phyloP scores from a whole-genome alignment of 2,329 filamentous ascomycete genomes.

The Stachybotrys elegans region DNA sequence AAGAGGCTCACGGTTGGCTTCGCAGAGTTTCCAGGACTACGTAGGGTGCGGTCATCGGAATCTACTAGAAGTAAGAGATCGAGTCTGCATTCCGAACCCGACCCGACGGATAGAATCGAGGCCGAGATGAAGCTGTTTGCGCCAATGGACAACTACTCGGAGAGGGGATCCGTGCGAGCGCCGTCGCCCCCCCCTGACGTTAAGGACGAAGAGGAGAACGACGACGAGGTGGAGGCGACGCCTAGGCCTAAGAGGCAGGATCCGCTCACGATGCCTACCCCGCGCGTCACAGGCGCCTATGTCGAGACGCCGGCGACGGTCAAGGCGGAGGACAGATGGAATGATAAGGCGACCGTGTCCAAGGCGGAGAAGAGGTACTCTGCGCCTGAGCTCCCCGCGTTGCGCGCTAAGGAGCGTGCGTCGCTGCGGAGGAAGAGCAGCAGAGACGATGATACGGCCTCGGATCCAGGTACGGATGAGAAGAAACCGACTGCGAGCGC shows the following conservation, averaged over 20 bases:
- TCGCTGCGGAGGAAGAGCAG: conserved; percentile 17
- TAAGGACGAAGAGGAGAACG: conserved; percentile 27
- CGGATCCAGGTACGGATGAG: conserved; percentile 24
- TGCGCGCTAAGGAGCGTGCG: conserved; percentile 19
- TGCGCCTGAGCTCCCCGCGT: conserved; percentile 12
- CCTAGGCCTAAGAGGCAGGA: conserved; percentile 41
- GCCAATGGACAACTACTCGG: conserved; percentile 48
- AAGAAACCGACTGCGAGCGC: conserved; percentile 15
- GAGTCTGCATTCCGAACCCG: conserved; percentile 45
- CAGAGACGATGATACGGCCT: conserved; percentile 23
- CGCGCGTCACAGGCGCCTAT: conserved; percentile 49
- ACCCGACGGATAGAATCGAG: conserved; percentile 52
- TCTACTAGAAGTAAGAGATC: conserved; percentile 43
- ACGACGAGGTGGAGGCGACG: conserved; percentile 35
- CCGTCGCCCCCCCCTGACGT: conserved; percentile 33
- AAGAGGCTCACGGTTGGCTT: conserved; percentile 41
- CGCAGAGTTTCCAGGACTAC: conserved; percentile 39
- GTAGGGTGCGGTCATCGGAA: conserved; percentile 37
- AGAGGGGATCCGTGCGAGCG: conserved; percentile 47
- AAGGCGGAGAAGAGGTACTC: conserved; percentile 5
- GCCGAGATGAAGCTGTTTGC: conserved; percentile 54
- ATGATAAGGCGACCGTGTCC: conserved; percentile 16
- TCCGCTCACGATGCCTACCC: conserved; percentile 45
- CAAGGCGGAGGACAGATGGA: conserved; percentile 18
- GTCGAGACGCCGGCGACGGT: conserved; percentile 50